Base-by-base conservation (phyloP, 2,329 filamentous ascomycete genomes). In the Alternaria alternata region DNA sequence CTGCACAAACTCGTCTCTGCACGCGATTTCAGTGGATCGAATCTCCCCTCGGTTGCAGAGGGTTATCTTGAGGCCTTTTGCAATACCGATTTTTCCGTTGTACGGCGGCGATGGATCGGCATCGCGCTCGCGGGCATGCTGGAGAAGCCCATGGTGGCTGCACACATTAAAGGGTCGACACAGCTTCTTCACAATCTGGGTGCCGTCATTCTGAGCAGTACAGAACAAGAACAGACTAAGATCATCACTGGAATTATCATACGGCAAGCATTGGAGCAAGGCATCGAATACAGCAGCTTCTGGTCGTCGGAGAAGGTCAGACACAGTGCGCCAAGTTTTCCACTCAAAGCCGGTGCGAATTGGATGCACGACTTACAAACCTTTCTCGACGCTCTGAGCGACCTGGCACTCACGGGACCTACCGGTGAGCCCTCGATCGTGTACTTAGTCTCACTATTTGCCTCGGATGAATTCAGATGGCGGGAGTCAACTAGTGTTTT, bases 191-290 rank as follows among this genome's bases (percentile, higher is more conserved):
- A 60, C 26, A 46, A 57, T 3, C 48, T 79, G 18, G 76, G 76
- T 20, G 44, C 67, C 0, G 51, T 75, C 32, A 64, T 78, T 4
- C 61, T 75, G 9, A 56, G 62, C 16, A 38, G 24, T 4, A 51
- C 56, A 1, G 71, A 75, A 52, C 52, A 41, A 7, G 77, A 77
- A 57, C 73, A 76, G 53, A 70, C 65, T 14, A 75, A 66, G 18
- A 66, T 78, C 9, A 53, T 78, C 5, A 71, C 75, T 6, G 75
- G 73, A 7, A 55, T 75, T 12, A 62, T 77, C 32, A 69, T 79
- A 36, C 69, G 69, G 30, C 58, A 71, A 49, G 69, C 68, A 11
- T 36, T 75, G 7, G 57, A 65, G 22, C 48, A 63, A 6, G 65
- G 67, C 14, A 61, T 76, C 42, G 58, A 66, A 1, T 75, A 71